These are phyloP conservation scores for Saturnispora gosingensis DNA, from an alignment of 805 yeast genomes.

Conservation along the genomic window DNA sequence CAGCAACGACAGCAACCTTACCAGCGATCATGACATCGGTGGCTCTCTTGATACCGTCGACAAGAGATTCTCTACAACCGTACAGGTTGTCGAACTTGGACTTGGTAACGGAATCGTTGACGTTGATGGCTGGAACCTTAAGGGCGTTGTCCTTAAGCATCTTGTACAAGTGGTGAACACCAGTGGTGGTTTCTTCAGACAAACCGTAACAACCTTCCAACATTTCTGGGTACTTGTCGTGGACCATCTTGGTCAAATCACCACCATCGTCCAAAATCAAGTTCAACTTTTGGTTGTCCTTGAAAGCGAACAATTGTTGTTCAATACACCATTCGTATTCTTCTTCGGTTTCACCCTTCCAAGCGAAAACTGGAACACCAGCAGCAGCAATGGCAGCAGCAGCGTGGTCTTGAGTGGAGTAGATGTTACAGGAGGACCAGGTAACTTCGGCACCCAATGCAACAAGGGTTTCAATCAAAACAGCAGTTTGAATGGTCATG, in stretches of 20 bases:
- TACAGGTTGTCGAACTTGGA: slow-evolving; percentile 98
- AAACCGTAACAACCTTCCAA: slow-evolving; percentile 90
- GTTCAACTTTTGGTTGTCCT: slow-evolving; percentile 90
- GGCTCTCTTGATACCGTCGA: slow-evolving; percentile 99
- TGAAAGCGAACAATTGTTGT: slow-evolving; percentile 97
- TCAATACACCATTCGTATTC: slow-evolving; percentile 99
- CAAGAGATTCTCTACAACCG: slow-evolving; percentile 98
- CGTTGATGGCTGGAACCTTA: slow-evolving; percentile 99
- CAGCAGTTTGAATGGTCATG: slow-evolving; percentile 99
- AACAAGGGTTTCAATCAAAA: slow-evolving; percentile 90
- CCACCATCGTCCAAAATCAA: slow-evolving; percentile 99
- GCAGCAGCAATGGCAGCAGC: slow-evolving; percentile 99
- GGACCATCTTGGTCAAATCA: slow-evolving; percentile 93
- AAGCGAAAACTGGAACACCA: slow-evolving; percentile 98
- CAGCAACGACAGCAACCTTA: slow-evolving; percentile 97
- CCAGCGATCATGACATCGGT: slow-evolving; percentile 99
- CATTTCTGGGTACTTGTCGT: slow-evolving; percentile 97
- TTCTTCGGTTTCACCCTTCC: slow-evolving; percentile 99
- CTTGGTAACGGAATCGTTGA: slow-evolving; percentile 97
- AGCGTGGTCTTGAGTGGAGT: slow-evolving; percentile 99
- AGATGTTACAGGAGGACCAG: slow-evolving; percentile 98
- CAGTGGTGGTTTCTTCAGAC: slow-evolving; percentile 99
- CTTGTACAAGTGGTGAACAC: slow-evolving; percentile 98
- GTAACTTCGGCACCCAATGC: slow-evolving; percentile 99
- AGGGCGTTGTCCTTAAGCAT: slow-evolving; percentile 80